These are phyloP conservation scores for Populus hybrid DNA, from an alignment of 441 rosid genomes.

Conservation along the genomic window DNA sequence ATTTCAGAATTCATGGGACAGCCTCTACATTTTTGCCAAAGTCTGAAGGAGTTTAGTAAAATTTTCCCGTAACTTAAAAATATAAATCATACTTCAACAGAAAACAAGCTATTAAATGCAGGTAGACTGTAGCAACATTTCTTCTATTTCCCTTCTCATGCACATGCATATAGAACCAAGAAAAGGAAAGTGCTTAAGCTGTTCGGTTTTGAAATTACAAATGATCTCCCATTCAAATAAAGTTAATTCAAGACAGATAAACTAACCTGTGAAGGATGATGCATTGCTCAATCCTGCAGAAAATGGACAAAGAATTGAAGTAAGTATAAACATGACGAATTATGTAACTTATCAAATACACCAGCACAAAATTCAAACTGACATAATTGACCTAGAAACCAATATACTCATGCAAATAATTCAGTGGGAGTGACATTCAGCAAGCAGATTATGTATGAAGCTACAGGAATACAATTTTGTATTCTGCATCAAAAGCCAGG, in stretches of 20 bases:
- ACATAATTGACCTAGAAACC: neutral
- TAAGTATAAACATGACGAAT: neutral
- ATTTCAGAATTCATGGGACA: neutral
- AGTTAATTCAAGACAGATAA: slow-evolving; percentile 6
- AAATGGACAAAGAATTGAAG: slow-evolving; percentile 13
- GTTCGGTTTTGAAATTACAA: neutral
- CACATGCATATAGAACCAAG: neutral
- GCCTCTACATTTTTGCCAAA: too few species aligned
- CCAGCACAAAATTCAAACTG: neutral
- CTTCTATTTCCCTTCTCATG: neutral
- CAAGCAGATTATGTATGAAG: neutral
- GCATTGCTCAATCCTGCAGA: slow-evolving; percentile 69
- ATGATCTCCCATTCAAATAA: neutral
- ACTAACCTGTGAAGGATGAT: slow-evolving; percentile 62
- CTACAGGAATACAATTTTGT: neutral
- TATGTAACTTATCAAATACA: neutral
- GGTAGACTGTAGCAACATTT: neutral
- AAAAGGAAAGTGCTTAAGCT: neutral
- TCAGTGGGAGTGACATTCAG: neutral
- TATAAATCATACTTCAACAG: neutral
- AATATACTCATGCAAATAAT: too few species aligned
- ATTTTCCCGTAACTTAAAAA: neutral
- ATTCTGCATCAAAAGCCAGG: neutral
- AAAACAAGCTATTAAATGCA: neutral
- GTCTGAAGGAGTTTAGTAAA: neutral